phyloP scores from a whole-genome alignment of 495 filamentous ascomycete genomes.

The Lasiosphaeris hirsuta region DNA sequence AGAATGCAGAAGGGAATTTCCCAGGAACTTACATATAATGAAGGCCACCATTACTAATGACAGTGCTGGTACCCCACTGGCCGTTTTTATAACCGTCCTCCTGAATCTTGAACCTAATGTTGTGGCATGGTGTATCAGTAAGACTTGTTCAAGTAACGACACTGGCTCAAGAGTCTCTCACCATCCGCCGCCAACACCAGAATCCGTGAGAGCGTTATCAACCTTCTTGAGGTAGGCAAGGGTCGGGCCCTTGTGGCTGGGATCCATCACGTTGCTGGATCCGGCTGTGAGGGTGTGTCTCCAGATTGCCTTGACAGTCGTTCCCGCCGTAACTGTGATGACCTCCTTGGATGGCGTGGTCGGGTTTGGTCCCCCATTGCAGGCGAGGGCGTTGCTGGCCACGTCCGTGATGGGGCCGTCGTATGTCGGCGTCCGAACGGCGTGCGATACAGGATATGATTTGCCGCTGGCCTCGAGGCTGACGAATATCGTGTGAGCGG shows the following conservation, averaged over 20 bases:
- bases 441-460: conserved; percentile 34
- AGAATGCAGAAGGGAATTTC: neutral
- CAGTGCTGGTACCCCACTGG: conserved; percentile 40
- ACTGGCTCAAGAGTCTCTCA: neutral
- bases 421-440: conserved; percentile 38
- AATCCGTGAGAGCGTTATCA: conserved; percentile 39
- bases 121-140: too few relatives aligned
- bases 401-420: conserved; percentile 54
- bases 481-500: conserved; percentile 56
- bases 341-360: conserved; percentile 40
- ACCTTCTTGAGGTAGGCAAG: conserved; percentile 54
- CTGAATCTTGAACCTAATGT: conserved; percentile 29
- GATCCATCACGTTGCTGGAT: conserved; percentile 46
- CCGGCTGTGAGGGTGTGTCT: conserved; percentile 48
- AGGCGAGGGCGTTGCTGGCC: conserved; percentile 45
- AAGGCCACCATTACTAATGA: conserved; percentile 43
- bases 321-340: conserved; percentile 49
- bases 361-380: conserved; percentile 57
- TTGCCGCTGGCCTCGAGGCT: conserved; percentile 42
- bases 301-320: conserved; percentile 48
- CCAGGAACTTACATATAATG: conserved; percentile 40
- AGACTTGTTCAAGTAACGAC: too few relatives aligned
- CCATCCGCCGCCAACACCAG: conserved; percentile 46
- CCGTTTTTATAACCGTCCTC: conserved; percentile 32
- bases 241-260: conserved; percentile 48